Evolutionary conservation across 371 early-diverging fungal species (phyloP).

Genomic region (Neoconidiobolus thromboides): DNA sequence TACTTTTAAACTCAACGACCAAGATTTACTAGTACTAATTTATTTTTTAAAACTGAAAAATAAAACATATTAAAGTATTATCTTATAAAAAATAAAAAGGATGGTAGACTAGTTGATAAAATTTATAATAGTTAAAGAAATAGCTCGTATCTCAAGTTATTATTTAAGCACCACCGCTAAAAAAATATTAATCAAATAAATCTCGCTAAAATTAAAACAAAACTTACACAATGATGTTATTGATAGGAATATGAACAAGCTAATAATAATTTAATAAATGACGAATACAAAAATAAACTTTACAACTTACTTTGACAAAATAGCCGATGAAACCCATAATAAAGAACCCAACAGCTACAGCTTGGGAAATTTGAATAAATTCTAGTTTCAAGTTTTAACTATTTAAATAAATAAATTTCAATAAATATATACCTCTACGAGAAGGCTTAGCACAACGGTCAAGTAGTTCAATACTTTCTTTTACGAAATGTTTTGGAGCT

Average conservation of each 20-base stretch:
- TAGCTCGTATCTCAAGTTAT: no score
- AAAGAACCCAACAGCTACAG: constrained; percentile 90
- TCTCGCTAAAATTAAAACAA: constrained; percentile 2
- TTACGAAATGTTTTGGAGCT: constrained; percentile 72
- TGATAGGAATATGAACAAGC: constrained; percentile 97
- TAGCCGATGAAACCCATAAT: constrained; percentile 96
- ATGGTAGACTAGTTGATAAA: no score
- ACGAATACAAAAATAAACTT: not conserved
- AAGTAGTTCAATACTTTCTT: constrained; percentile 75
- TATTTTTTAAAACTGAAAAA: no score
- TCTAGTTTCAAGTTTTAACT: constrained; percentile 28
- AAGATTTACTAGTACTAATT: no score
- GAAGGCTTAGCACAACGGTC: constrained; percentile 94
- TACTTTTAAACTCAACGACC: no score
- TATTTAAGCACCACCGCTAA: constrained; percentile 18
- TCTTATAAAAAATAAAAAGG: no score
- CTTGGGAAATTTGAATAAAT: constrained; percentile 79
- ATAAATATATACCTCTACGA: constrained; percentile 48
- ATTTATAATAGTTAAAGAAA: no score
- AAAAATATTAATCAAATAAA: not conserved
- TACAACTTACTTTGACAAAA: constrained; percentile 62
- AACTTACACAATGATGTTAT: constrained; percentile 87
- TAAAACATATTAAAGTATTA: no score
- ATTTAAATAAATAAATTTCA: not conserved
- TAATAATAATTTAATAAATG: constrained; percentile 1